Conservation (phyloP, 768 basidiomycete species). For the Trametes gibbosa region DNA sequence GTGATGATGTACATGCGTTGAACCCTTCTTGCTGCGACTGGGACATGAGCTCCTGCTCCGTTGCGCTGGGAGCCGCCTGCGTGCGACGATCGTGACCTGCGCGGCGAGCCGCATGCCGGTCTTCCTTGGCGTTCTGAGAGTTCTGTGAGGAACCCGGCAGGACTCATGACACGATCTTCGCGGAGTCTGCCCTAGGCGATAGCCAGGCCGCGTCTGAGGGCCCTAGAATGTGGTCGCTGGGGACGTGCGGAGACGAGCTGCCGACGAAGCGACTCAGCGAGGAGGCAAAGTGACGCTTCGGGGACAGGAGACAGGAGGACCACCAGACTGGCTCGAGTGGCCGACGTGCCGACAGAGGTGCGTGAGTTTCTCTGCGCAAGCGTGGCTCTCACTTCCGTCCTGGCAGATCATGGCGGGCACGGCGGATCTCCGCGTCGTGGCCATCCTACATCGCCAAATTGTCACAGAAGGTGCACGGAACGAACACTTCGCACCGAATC, state of each 20-base stretch:
- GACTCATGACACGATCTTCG: conserved; percentile 13
- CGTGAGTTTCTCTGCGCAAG: not conserved
- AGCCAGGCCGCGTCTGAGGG: no score
- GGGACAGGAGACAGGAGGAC: not conserved
- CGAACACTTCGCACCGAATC: conserved; percentile 1
- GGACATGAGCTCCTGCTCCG: no score
- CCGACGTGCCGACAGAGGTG: not conserved
- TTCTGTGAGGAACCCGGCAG: conserved; percentile 8
- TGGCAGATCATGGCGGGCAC: not conserved
- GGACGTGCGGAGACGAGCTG: not conserved
- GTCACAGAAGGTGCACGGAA: not conserved
- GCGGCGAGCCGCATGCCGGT: not conserved
- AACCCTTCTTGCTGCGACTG: no score
- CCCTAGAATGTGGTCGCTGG: not conserved
- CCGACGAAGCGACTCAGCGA: not conserved
- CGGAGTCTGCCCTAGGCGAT: not conserved
- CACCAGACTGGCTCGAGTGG: not conserved
- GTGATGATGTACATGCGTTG: no score
- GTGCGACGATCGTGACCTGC: not conserved
- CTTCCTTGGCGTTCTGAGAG: not conserved
- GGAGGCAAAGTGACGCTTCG: not conserved
- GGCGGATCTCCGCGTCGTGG: conserved; percentile 9
- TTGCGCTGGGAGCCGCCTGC: not conserved
- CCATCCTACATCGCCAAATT: not conserved
- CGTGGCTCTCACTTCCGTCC: not conserved